Evolutionary conservation across 768 basidiomycete species (phyloP).

Genomic region (Psilocybe subaeruginosa): DNA sequence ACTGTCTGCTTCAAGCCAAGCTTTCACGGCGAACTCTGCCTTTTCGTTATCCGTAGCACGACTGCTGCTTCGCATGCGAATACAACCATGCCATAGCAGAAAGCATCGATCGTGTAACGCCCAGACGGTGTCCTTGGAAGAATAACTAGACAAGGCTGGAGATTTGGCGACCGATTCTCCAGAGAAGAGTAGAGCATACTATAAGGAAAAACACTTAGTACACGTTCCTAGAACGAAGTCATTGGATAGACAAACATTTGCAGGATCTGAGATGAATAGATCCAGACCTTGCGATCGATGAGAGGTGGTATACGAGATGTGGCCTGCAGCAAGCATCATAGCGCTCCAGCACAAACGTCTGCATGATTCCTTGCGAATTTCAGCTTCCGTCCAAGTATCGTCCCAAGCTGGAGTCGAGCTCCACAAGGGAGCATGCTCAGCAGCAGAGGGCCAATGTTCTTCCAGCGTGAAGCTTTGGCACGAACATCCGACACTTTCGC

Average conservation of each 20-base stretch:
- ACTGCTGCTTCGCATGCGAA: conserved; percentile 55
- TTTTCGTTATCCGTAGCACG: conserved; percentile 49
- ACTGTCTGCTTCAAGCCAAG: conserved; percentile 72
- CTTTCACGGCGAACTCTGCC: conserved; percentile 63
- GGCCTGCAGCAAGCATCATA: conserved; percentile 63
- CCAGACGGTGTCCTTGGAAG: conserved; percentile 72
- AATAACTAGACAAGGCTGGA: conserved; percentile 28
- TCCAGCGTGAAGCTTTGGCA: conserved; percentile 56
- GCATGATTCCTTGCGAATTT: conserved; percentile 72
- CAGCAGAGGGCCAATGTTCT: conserved; percentile 49
- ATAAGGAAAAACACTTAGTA: conserved; percentile 7
- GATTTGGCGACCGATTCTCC: conserved; percentile 60
- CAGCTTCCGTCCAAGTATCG: conserved; percentile 56
- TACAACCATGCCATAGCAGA: conserved; percentile 75
- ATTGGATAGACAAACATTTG: conserved; percentile 54
- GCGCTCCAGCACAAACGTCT: conserved; percentile 77
- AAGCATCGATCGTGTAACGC: conserved; percentile 72
- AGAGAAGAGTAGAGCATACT: conserved; percentile 78
- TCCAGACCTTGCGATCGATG: conserved; percentile 40
- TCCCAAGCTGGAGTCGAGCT: conserved; percentile 67
- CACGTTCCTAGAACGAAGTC: background rate
- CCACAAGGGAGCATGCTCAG: conserved; percentile 66
- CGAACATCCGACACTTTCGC: conserved; percentile 40
- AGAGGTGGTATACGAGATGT: conserved; percentile 62
- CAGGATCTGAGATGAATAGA: conserved; percentile 62